Percentiles rank a stretch among this genome's conserved stretches.
Evolutionary conservation across 2,329 filamentous ascomycete genomes (phyloP).

Genomic region (Diaporthe ilicicola): DNA sequence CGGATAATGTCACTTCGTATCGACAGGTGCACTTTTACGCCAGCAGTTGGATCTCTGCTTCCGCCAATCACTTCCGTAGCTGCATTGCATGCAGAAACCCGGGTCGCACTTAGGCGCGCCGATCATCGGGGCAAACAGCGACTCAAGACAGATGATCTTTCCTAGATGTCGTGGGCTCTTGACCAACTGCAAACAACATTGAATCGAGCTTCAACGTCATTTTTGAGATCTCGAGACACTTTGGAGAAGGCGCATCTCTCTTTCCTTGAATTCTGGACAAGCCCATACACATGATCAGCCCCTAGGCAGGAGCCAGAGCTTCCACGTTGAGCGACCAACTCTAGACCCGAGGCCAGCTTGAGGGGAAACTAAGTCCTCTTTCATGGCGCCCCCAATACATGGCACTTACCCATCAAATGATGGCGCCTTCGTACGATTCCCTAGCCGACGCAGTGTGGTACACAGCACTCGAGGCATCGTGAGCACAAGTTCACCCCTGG

Average conservation of each 20-base stretch:
- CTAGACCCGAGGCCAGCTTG: background rate
- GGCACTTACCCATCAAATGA: slow-evolving; percentile 31
- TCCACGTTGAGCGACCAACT: too few relatives aligned
- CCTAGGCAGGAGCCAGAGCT: background rate
- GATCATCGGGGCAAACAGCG: background rate
- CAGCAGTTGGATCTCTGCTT: background rate
- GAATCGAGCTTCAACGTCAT: too few relatives aligned
- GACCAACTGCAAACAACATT: background rate
- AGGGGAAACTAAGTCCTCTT: background rate
- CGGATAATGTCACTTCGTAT: too few relatives aligned
- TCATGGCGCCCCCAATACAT: background rate
- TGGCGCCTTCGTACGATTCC: slow-evolving; percentile 40
- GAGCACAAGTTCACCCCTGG: slow-evolving; percentile 85
- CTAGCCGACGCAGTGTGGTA: slow-evolving; percentile 86
- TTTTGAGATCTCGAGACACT: background rate
- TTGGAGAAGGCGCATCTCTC: too few relatives aligned
- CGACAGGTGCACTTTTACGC: background rate
- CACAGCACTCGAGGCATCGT: slow-evolving; percentile 93
- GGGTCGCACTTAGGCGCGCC: background rate
- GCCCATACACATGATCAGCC: too few relatives aligned
- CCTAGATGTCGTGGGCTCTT: background rate
- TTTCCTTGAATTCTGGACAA: too few relatives aligned
- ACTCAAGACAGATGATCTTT: background rate
- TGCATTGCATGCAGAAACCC: background rate
- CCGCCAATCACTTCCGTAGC: background rate